Base-by-base conservation (phyloP, 225 moss, liverwort and hornwort species). In the Physcomitrellopsis africana region DNA sequence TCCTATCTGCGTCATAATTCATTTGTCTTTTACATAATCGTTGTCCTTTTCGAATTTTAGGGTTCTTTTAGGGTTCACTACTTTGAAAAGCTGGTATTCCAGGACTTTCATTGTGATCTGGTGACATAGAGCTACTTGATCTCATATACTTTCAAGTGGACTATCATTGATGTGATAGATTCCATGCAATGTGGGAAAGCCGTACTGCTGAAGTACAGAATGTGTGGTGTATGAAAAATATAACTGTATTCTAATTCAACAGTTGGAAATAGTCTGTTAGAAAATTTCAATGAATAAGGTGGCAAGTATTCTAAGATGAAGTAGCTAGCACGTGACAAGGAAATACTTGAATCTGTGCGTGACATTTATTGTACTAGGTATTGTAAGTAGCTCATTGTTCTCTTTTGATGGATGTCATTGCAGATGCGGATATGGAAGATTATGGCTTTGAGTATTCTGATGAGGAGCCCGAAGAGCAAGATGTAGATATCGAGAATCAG, bases 371-470 rank as follows among this genome's bases (percentile, higher is more conserved):
- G 7, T 49, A 19, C 1, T 24, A 1, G 22, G 42, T 80, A 26
- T 10, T 10, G 24, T 49, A 48, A 11, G 12, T 65, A 27, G 15
- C 60, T 63, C 13, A 42, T 14, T 13, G 19, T 43, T 41, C 60
- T 55, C 29, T 73, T 60, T 37, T n/a, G 17, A 67, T 74, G 74
- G 26, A 70, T 64, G 48, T 69, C 72, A 85, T 81, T 80, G 68
- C 79, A 99, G 97, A 99, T 76, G 97, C 97, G 76, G 97, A 99
- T 63, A 99, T 99, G 99, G 99, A 99, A 78, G 99, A 99, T 79
- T 99, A 99, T 80, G 99, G 99, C 14, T 99, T 99, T 49, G 99
- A 99, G 72, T 99, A 99, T 81, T 99, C 99, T 42, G 99, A 99
- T 67, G 99, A 99, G 77, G 99, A 99, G 81, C 94, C 99, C 1